Base-by-base conservation (phyloP, 2,329 filamentous ascomycete species). In the Phialemonium atrogriseum region DNA sequence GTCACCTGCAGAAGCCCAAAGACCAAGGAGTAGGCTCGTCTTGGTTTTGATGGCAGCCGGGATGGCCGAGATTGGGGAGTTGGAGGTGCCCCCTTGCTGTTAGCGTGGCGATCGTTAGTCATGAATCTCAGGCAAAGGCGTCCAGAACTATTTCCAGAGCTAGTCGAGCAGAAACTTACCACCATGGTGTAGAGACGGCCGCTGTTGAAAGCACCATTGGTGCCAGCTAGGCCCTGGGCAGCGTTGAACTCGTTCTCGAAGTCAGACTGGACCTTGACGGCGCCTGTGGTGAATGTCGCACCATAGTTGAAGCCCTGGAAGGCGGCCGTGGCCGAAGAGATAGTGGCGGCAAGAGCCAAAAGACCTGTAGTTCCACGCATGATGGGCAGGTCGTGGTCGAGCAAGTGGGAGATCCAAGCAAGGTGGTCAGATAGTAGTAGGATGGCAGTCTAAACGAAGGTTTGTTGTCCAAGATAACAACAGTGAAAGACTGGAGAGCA, bases 21-120 rank as follows among this genome's bases (percentile, higher is more conserved):
- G 64, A 44, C 86, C 86, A 10, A 94, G 74, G 9, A 95, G 71
- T 16, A 95, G 70, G 25, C 70, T 69, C 3, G 84, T 93, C 46
- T 85, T 72, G 48, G 84, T 84, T 45, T 70, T 72, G 57, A 94
- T 86, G 47, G 86, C 87, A 25, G 87, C 87, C 24, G 80, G 81
- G 40, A 94, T 85, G 42, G 81, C 84, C 24, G 70, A 64, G 49
- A 82, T 86, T 46, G 76, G 68, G 18, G 68, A 67, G 58, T 70
- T 78, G 41, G 70, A 57, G 5, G 80, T 79, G 42, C 74, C 77
- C 16, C 59, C 71, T 68, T 86, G 81, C 65, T 70, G 39, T 37
- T 15, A 14, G 14, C 14, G 27, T 36, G 24, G 10, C 5, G n/a
- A 11, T 35, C 31, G 24, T 27, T 10, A 29, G 34, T 12, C n/a